Base-by-base conservation (phyloP, 495 filamentous ascomycete genomes). In the Haplographium delicatum region DNA sequence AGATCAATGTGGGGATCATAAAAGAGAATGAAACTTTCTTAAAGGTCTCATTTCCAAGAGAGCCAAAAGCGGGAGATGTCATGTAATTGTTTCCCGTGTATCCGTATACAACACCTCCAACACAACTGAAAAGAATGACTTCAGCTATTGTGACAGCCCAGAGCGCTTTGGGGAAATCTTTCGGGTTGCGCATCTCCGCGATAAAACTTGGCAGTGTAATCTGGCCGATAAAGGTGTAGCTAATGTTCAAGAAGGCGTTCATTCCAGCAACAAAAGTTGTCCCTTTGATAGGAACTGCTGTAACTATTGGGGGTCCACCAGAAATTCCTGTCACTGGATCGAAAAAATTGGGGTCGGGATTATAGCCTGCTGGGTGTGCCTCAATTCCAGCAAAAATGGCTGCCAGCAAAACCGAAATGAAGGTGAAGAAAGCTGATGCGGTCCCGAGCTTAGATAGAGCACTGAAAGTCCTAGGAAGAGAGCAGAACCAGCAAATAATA, bases 121-220 rank as follows among this genome's bases (percentile, higher is more conserved):
- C 84, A 25, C 88, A 58, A 57, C 80, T 83, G 69, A 93, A 95
- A 8, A 91, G 72, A 45, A 93, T 80, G 44, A 94, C 71, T 59
- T 95, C 89, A 45, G 83, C 82, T 44, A 93, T 87, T 27, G 89
- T 93, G 48, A 91, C 88, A 16, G 82, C 86, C 72, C 86, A 93
- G 2, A 95, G 75, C 19, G 89, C 88, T 66, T 94, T 94, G 61
- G 87, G 89, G 64, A 95, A 95, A 54, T 95, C 89, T 49, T 74
- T 75, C 0, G 89, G 89, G 28, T 93, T 78, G 61, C 80, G 82
- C 89, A 95, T 95, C 63, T 95, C 89, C 4, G 89, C 89, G 54
- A 95, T 95, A 71, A 95, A 95, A 58, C 82, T 87, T 2, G 89
- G 89, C 20, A 95, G 72, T 0, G 89, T 95, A 64, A 95, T 95